Percentiles rank a stretch among this genome's conserved stretches.
These are phyloP conservation scores for Lycium ferocissimum DNA, from an alignment of 257 asterid species.

Conservation along the genomic window DNA sequence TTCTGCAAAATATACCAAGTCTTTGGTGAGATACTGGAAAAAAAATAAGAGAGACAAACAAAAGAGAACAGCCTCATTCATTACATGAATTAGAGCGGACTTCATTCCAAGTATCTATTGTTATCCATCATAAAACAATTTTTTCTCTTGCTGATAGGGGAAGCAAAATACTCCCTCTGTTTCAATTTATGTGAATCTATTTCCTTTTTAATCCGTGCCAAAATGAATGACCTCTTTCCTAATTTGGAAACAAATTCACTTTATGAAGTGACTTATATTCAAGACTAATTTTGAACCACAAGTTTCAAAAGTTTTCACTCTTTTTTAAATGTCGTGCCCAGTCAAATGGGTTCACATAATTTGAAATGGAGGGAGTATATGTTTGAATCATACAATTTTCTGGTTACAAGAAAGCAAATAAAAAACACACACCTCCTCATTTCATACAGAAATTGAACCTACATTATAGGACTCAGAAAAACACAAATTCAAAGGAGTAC, in stretches of 20 bases:
- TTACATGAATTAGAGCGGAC: background rate
- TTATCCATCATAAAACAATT: slow-evolving; percentile 4
- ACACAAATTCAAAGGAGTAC: slow-evolving; percentile 8
- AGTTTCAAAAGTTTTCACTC: too few relatives aligned
- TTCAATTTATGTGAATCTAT: too few relatives aligned
- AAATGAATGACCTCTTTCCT: too few relatives aligned
- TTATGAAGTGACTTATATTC: too few relatives aligned
- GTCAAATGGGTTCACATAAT: too few relatives aligned
- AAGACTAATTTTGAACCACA: too few relatives aligned
- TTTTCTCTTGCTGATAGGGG: background rate
- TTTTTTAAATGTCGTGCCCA: too few relatives aligned
- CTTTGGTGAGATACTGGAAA: background rate
- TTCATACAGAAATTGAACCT: background rate
- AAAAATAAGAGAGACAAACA: background rate
- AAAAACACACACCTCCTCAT: background rate
- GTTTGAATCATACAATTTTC: background rate
- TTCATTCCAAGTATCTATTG: background rate
- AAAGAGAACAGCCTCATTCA: slow-evolving; percentile 11
- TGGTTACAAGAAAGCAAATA: slow-evolving; percentile 15
- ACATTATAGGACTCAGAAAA: background rate
- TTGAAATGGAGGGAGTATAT: background rate
- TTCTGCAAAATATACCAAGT: background rate
- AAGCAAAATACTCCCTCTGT: background rate
- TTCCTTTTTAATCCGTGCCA: too few relatives aligned
- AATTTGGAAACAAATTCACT: too few relatives aligned